Conservation (phyloP, 495 filamentous ascomycete genomes). For the Neurospora cerealis region DNA sequence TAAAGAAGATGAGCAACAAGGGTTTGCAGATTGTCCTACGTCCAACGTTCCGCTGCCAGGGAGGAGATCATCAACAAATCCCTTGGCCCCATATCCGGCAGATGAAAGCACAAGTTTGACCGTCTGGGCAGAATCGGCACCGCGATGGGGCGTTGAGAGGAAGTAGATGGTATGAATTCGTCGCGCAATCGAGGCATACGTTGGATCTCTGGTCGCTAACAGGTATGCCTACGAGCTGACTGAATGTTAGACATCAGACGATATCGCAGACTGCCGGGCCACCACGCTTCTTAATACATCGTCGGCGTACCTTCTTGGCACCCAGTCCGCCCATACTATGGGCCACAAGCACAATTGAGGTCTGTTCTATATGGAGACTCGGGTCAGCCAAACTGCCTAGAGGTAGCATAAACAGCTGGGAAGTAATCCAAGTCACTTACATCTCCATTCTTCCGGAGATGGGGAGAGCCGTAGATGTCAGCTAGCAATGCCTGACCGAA, state of each 20-base stretch:
- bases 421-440: constrained; percentile 1
- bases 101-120: constrained; percentile 2
- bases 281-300: not conserved
- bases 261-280: too few relatives aligned
- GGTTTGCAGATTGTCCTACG: not conserved
- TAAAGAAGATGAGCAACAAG: not conserved
- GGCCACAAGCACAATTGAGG: constrained; percentile 19
- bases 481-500: constrained; percentile 18
- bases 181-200: constrained; percentile 8
- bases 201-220: constrained; percentile 14
- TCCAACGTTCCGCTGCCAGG: constrained; percentile 15
- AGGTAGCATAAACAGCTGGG: not conserved
- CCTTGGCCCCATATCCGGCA: constrained; percentile 14
- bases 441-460: constrained; percentile 11
- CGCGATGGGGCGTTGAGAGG: constrained; percentile 21
- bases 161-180: constrained; percentile 19
- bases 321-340: constrained; percentile 26
- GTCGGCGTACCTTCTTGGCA: constrained; percentile 16
- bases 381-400: not conserved
- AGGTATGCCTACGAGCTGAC: constrained; percentile 15
- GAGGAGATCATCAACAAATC: constrained; percentile 32
- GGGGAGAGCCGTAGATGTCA: constrained; percentile 10
- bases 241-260: too few relatives aligned
- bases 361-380: not conserved
- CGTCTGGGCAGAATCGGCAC: constrained; percentile 9